Percentiles rank a stretch among this genome's conserved stretches.
These are phyloP conservation scores for Dendrobium catenatum DNA, from an alignment of 106 monocot species.

Conservation along the genomic window DNA sequence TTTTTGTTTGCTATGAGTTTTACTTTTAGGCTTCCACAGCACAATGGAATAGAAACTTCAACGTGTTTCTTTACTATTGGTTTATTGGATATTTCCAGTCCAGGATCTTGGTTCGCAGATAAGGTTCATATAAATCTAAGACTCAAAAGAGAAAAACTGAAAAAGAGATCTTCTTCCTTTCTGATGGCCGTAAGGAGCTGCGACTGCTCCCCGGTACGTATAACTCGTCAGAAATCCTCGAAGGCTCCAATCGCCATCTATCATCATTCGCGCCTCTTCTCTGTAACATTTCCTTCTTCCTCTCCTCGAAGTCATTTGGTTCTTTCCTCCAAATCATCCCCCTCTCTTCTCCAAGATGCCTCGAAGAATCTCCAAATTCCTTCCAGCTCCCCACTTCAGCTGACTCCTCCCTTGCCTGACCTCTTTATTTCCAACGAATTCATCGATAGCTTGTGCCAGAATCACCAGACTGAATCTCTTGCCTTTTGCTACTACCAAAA, in stretches of 20 bases:
- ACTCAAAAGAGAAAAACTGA: background rate
- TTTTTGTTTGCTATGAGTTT: too few species aligned
- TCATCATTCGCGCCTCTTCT: slow-evolving; percentile 14
- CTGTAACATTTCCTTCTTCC: slow-evolving; percentile 11
- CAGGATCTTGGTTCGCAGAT: background rate
- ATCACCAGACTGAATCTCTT: slow-evolving; percentile 28
- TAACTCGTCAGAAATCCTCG: background rate
- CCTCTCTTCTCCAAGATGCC: slow-evolving; percentile 32
- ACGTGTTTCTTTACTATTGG: background rate
- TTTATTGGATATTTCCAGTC: background rate
- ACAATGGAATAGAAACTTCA: background rate
- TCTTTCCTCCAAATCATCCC: slow-evolving; percentile 28
- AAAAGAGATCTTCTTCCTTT: background rate
- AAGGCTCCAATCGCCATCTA: slow-evolving; percentile 24
- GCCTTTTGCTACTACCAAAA: slow-evolving; percentile 45
- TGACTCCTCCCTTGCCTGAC: slow-evolving; percentile 17
- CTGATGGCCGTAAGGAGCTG: background rate
- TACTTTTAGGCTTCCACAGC: too few species aligned
- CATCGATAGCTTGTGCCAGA: slow-evolving; percentile 31
- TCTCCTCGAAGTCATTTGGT: slow-evolving; percentile 12
- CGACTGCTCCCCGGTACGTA: background rate
- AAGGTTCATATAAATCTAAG: background rate
- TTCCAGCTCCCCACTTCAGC: background rate
- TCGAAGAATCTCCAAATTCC: slow-evolving; percentile 15
- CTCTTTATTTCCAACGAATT: slow-evolving; percentile 24